Conservation (phyloP, 2,329 filamentous ascomycete genomes). For the Venturia effusa region DNA sequence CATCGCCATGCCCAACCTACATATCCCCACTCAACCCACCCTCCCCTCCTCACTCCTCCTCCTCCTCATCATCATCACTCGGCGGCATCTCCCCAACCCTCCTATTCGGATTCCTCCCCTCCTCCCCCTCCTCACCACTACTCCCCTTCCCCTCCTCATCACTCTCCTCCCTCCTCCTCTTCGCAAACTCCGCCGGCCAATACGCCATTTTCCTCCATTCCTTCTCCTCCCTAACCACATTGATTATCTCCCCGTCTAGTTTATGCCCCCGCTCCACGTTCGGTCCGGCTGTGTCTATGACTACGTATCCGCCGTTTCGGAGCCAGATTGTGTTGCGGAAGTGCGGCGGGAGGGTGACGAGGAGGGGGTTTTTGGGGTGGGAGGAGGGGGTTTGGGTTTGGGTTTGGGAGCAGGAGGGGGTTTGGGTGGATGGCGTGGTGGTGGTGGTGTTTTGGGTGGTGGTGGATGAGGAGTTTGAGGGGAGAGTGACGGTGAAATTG, state of each 20-base stretch:
- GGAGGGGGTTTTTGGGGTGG: conserved; percentile 43
- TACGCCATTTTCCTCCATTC: conserved; percentile 80
- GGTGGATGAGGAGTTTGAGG: not conserved
- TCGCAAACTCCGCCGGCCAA: conserved; percentile 41
- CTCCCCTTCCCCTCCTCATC: conserved; percentile 7
- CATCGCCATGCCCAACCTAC: not conserved
- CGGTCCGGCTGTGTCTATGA: conserved; percentile 52
- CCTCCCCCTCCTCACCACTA: conserved; percentile 8
- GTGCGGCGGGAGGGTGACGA: conserved; percentile 71
- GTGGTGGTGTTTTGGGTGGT: conserved; percentile 16
- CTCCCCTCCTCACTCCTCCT: not conserved
- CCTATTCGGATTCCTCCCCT: not conserved
- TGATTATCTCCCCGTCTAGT: conserved; percentile 79
- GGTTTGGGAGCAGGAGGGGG: no score
- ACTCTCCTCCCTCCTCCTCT: conserved; percentile 5
- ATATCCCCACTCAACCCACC: not conserved
- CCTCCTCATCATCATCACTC: conserved; percentile 5
- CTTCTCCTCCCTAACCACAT: conserved; percentile 85
- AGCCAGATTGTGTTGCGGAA: conserved; percentile 94
- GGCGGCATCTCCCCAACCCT: conserved; percentile 13
- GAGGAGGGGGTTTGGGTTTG: no score
- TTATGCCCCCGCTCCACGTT: conserved; percentile 54
- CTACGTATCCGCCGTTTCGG: conserved; percentile 75
- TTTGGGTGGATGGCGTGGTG: no score
- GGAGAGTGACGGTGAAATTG: conserved; percentile 62